Evolutionary conservation across 768 basidiomycete genomes (phyloP), one percentile per base, ranked within the genome.

Genomic region (Lactarius quietus): DNA sequence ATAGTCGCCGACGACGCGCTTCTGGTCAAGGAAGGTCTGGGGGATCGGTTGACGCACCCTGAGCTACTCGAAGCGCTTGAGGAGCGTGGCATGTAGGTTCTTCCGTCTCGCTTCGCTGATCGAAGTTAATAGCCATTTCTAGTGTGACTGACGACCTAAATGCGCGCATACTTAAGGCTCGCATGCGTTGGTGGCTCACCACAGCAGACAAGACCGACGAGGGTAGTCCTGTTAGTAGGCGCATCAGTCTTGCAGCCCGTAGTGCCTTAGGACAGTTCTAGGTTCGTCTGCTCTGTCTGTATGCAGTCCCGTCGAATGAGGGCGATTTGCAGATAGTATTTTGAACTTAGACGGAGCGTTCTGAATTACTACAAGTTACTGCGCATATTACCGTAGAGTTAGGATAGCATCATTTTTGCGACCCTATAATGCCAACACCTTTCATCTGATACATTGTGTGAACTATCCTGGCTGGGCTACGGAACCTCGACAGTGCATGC

Each of bases 11-110:
- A 94, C 68, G 92, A 94, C 72, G 75, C 74, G 26, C 76, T 87
- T n/a, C 76, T 93, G 48, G 69, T 78, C 17, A 78, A 78, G 39
- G 87, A 88, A 69, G 78, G 76, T 35, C 69, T 76, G 36, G 78
- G 78, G 2, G 73, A 75, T 28, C 70, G 73, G 36, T 73, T 94
- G 53, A 82, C 83, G 3, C 72, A 77, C 23, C 77, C 78, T 4
- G 88, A 88, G 68, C 76, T 92, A 7, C 77, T 80, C 33, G 83
- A 89, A 62, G 87, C 89, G 4, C 79, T 93, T 17, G 78, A 83
- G 64, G 91, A 92, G 73, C 86, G 92, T 65, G 92, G 89, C 70
- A 80, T 92, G 92, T 93, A 73, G 73, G 89, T 80, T 20, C 18
- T 55, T 43, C 20, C 23, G 6, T 5, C 14, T n/a, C 28, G 10